phyloP scores from a whole-genome alignment of 306 rosid genomes.

The Gynostemma pentaphyllum region DNA sequence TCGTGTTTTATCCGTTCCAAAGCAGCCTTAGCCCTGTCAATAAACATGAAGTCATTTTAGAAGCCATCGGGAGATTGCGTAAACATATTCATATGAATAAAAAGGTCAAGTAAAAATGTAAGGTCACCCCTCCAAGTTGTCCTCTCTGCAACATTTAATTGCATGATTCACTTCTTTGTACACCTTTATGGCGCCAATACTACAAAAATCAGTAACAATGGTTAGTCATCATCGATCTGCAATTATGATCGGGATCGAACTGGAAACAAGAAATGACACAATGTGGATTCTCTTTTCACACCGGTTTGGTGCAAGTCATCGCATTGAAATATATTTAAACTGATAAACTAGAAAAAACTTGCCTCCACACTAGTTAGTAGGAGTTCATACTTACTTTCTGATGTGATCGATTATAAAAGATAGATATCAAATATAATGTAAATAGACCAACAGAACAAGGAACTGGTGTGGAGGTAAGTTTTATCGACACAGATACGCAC shows the following conservation, averaged over 20 bases:
- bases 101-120: not conserved
- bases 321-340: no score
- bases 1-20: not conserved
- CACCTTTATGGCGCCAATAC: conserved; percentile 4
- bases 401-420: no score
- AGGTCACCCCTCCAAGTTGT: not conserved
- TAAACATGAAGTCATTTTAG: not conserved
- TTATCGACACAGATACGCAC: not conserved
- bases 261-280: not conserved
- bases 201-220: not conserved
- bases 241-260: not conserved
- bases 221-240: not conserved
- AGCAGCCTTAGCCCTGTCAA: not conserved
- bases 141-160: not conserved
- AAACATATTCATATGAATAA: not conserved
- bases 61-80: not conserved
- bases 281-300: not conserved
- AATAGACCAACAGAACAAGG: no score
- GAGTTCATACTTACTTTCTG: no score
- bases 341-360: no score
- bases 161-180: not conserved
- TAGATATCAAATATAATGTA: no score
- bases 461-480: no score
- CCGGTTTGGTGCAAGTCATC: no score
- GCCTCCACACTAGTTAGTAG: no score